phyloP scores from a whole-genome alignment of 495 filamentous ascomycete species.

The Durotheca rogersii region DNA sequence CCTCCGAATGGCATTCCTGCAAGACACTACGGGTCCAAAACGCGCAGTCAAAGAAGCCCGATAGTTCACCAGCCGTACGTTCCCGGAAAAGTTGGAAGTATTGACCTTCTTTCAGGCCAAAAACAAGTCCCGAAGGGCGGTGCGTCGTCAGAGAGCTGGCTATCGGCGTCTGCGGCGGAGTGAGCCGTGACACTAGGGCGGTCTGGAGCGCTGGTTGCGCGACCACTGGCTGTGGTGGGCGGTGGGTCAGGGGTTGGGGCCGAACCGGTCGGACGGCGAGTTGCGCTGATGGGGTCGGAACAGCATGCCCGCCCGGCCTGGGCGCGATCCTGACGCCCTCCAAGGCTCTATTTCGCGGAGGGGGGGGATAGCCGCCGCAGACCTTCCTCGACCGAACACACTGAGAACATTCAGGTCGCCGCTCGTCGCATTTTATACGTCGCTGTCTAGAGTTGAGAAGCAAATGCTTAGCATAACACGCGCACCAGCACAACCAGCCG shows the following conservation, averaged over 20 bases:
- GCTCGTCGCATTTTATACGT: constrained; percentile 68
- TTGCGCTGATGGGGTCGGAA: constrained; percentile 15
- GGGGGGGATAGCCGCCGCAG: constrained; percentile 55
- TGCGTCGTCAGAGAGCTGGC: constrained; percentile 24
- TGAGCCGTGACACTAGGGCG: constrained; percentile 4
- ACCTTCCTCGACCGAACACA: constrained; percentile 53
- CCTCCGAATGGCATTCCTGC: constrained; percentile 60
- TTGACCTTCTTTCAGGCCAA: constrained; percentile 49
- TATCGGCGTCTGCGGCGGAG: constrained; percentile 41
- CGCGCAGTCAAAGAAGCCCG: constrained; percentile 62
- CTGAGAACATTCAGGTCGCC: constrained; percentile 57
- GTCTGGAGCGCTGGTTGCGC: constrained; percentile 1
- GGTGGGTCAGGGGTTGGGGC: constrained; percentile 7
- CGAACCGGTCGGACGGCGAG: constrained; percentile 1
- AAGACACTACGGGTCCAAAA: constrained; percentile 62
- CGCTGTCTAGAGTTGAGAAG: constrained; percentile 49
- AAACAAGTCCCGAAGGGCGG: constrained; percentile 40
- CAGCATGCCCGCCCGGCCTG: constrained; percentile 35
- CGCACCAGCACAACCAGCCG: constrained; percentile 8
- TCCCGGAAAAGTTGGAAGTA: constrained; percentile 62
- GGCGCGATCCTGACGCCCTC: constrained; percentile 49
- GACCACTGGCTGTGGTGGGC: background rate
- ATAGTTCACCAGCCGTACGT: constrained; percentile 58
- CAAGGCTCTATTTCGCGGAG: constrained; percentile 42
- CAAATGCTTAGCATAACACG: constrained; percentile 17